phyloP scores from a whole-genome alignment of 2,329 filamentous ascomycete species.

The Chaetomium globosum region DNA sequence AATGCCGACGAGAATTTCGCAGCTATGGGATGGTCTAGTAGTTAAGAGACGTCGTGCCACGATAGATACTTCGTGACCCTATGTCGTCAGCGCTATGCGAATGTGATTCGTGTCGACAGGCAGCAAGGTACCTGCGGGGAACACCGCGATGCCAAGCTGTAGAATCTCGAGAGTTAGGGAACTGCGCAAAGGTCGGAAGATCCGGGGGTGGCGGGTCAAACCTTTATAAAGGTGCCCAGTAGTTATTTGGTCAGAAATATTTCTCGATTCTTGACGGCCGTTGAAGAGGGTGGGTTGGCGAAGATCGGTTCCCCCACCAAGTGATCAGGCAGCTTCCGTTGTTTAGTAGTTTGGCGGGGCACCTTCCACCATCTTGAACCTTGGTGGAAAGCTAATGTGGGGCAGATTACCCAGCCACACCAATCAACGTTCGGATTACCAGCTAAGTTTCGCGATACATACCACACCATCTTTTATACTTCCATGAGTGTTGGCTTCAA shows the following conservation, averaged over 20 bases:
- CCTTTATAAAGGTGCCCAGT: neutral
- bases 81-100: neutral
- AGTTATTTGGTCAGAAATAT: neutral
- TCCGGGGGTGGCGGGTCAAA: neutral
- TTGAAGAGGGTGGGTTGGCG: neutral
- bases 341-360: constrained; percentile 3
- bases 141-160: neutral
- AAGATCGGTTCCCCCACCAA: constrained; percentile 5
- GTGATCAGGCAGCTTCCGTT: constrained; percentile 18
- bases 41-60: neutral
- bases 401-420: neutral
- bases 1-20: neutral
- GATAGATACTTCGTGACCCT: neutral
- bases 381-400: neutral
- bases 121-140: neutral
- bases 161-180: neutral
- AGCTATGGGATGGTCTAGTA: neutral
- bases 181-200: neutral
- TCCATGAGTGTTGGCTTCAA: too few species aligned
- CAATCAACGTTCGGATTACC: too few species aligned
- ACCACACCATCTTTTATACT: too few species aligned
- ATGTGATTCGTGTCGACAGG: neutral
- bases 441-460: too few species aligned
- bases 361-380: neutral
- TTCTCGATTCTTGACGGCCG: neutral